Base-by-base conservation (phyloP, 176 grass and related monocot species). In the Hsuehochloa calcarea region DNA sequence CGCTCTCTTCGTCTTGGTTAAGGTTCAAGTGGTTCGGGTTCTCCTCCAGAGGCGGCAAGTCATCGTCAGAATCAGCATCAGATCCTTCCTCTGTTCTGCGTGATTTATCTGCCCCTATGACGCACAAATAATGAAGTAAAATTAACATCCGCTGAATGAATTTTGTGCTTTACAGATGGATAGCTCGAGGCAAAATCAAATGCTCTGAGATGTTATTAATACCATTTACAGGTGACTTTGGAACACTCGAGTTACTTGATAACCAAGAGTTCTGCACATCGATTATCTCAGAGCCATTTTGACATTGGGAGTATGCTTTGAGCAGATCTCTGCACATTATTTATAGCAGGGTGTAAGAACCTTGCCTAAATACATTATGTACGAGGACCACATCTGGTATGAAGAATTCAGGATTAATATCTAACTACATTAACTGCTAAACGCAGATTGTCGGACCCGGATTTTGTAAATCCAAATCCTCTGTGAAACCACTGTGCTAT, bases 281-380 rank as follows among this genome's bases (percentile, higher is more conserved):
- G 44, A 97, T 97, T 34, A 97, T 92, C 78, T 97, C 92, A 17
- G 95, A 82, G 27, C 95, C 95, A 82, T 88, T 93, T 69, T 97
- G 84, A 74, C 92, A 97, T 4, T 87, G 79, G 35, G 95, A 95
- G 79, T 97, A 97, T 45, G 92, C 92, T 77, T 88, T 93, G 27
- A 97, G 87, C 37, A 97, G 85, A 74, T 97, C 95, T 81, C 95
- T 97, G 79, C 75, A 78, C 80, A n/a, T 81, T 44, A 19, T 64
- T 64, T 74, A 70, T 51, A 72, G 5, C 20, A 60, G 20, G 35
- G 8, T 77, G 61, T 77, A 4, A 92, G 65, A 74, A 67, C 37
- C 43, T 51, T 12, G 39, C 3, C 15, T 63, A 31, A 31, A 63
- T 23, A 9, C 7, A 60, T 51, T 51, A 26, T 29, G 13, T 49